These are phyloP conservation scores for Phytopythium cucurbitacearum DNA, from an alignment of 352 stramenopile genomes.

Conservation along the genomic window DNA sequence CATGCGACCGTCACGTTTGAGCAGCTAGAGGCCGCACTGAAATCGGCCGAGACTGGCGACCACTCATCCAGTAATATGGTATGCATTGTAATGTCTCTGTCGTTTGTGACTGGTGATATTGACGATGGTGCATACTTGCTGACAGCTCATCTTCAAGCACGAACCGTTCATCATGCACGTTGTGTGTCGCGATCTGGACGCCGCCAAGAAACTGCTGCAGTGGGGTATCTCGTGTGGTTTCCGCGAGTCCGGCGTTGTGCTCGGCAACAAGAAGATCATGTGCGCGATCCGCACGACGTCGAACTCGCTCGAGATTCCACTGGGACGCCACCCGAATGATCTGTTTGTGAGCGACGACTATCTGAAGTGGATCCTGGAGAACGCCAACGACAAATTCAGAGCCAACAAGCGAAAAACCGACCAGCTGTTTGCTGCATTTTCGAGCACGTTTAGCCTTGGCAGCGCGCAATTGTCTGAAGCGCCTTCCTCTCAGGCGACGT, in stretches of 20 bases:
- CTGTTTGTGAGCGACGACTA: conserved; percentile 71
- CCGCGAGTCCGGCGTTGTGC: conserved; percentile 85
- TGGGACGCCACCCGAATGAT: conserved; percentile 31
- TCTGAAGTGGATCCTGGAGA: conserved; percentile 65
- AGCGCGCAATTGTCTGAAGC: background rate
- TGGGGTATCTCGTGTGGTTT: conserved; percentile 81
- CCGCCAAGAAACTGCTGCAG: conserved; percentile 79
- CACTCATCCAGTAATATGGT: conserved; percentile 61
- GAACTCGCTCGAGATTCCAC: conserved; percentile 85
- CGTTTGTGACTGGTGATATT: background rate
- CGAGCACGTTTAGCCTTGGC: conserved; percentile 29
- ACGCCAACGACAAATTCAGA: conserved; percentile 86
- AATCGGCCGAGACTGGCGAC: conserved; percentile 22
- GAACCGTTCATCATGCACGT: conserved; percentile 93
- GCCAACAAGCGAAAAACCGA: conserved; percentile 73
- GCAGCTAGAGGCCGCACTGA: conserved; percentile 56
- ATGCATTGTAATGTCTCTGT: background rate
- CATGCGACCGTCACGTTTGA: conserved; percentile 68
- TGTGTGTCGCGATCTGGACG: conserved; percentile 70
- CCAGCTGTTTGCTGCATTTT: conserved; percentile 58
- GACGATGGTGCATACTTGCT: background rate
- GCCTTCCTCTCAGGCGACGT: conserved; percentile 6
- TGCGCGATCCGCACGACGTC: conserved; percentile 88
- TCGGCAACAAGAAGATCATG: conserved; percentile 88
- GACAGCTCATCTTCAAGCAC: conserved; percentile 85